Conservation (phyloP, 441 rosid genomes). For the Brassica hybrid region DNA sequence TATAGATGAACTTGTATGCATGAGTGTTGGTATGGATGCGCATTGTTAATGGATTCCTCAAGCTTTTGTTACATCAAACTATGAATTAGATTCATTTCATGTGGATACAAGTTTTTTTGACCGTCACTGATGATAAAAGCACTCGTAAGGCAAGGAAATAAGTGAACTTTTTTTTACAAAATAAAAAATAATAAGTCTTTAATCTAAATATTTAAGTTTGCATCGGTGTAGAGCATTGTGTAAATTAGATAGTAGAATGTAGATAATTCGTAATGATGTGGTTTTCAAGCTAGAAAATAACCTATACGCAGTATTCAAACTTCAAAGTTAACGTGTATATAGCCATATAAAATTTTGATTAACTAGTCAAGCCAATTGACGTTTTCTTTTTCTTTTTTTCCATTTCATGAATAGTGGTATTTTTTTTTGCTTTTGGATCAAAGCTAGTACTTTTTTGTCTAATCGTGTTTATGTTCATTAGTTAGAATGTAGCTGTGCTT, state of each 20-base stretch:
- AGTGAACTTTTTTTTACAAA: not conserved
- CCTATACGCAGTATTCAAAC: not conserved
- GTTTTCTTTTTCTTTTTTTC: too few relatives aligned
- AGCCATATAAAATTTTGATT: too few relatives aligned
- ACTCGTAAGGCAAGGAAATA: not conserved
- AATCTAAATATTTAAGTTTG: not conserved
- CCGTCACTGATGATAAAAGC: slow-evolving; percentile 4
- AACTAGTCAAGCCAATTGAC: too few relatives aligned
- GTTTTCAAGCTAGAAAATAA: not conserved
- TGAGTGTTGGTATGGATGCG: not conserved
- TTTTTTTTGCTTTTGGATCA: too few relatives aligned
- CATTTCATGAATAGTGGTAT: not conserved
- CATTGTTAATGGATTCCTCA: slow-evolving; percentile 27
- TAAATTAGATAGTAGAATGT: not conserved
- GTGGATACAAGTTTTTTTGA: slow-evolving; percentile 2
- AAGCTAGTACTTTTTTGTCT: too few relatives aligned
- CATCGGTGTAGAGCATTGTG: not conserved
- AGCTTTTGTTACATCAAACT: slow-evolving; percentile 37
- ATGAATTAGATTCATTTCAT: slow-evolving; percentile 40
- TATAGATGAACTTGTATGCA: slow-evolving; percentile 34
- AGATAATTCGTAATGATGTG: not conserved
- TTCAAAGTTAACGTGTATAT: not conserved
- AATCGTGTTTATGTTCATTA: not conserved
- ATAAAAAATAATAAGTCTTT: too few relatives aligned
- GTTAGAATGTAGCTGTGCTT: not conserved